Evolutionary conservation across 2,329 filamentous ascomycete species (phyloP), one percentile per base, ranked within the genome.

Genomic region (Thielaviopsis euricoi): DNA sequence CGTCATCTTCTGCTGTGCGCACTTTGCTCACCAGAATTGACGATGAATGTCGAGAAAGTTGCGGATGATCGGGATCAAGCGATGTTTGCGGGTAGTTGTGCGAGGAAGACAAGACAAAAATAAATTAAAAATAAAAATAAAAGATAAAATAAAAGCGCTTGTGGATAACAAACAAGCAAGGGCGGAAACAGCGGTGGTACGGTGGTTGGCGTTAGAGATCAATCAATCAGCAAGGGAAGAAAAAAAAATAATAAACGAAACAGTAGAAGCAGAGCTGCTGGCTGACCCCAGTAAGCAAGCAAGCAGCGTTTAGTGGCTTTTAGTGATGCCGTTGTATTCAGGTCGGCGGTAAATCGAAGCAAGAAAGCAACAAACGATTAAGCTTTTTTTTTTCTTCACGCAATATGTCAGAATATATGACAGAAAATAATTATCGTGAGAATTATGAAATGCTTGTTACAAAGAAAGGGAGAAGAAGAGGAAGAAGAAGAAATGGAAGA

Each of bases 1-100:
- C 7, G 59, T 51, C 57, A 59, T 61, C n/a, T 29, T 26, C 12
- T 17, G 48, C 21, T 48, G 23, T 25, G 33, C 23, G 52, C 53
- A 17, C 50, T 25, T 19, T n/a, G n/a, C 19, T 48, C 19, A 48
- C 43, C 9, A 17, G 21, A n/a, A 48, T 48, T 48, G 43, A 21
- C n/a, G 17, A 15, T 15, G 13, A n/a, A 17, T 43, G 37, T 43
- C 37, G 37, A n/a, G 37, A 43, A 43, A 43, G n/a, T 43, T 2
- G 13, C 3, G 53, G 17, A 13, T 40, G 53, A 25, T 40, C 40
- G 53, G 23, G 21, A 26, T 22, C 48, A 6, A 26, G 12, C 10
- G 53, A 49, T 55, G 37, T 29, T 23, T 21, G 53, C 49, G 53
- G 53, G 53, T 55, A 15, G 37, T 43, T 15, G 6, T 43, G 37